phyloP scores from a whole-genome alignment of 1,284 basidiomycete species.

The Peniophora sp. region DNA sequence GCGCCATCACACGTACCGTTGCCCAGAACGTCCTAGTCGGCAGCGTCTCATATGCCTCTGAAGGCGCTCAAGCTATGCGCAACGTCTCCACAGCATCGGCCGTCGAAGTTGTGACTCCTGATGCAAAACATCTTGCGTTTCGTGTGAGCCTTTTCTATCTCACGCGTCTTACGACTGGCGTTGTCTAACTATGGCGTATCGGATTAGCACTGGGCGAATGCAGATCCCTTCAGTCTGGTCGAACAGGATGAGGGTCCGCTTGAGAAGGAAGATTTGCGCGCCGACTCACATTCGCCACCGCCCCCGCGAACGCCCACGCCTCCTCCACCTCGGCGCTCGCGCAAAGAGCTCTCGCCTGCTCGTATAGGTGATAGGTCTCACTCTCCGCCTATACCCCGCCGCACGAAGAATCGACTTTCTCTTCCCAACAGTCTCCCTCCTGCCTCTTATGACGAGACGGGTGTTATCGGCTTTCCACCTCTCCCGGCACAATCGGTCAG shows the following conservation, averaged over 20 bases:
- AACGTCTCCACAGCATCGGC: slow-evolving; percentile 74
- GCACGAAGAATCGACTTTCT: background rate
- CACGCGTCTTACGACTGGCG: too few species aligned
- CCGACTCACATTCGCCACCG: too few species aligned
- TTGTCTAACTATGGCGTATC: too few species aligned
- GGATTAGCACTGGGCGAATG: background rate
- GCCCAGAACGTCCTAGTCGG: slow-evolving; percentile 68
- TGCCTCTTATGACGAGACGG: slow-evolving; percentile 8
- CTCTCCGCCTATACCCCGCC: background rate
- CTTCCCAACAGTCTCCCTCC: background rate
- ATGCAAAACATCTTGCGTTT: slow-evolving; percentile 59
- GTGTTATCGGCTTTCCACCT: slow-evolving; percentile 41
- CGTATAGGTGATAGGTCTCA: background rate
- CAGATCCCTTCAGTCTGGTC: background rate
- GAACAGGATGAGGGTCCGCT: too few species aligned
- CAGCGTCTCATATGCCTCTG: slow-evolving; percentile 64
- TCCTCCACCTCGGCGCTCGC: background rate
- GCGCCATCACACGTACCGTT: slow-evolving; percentile 37
- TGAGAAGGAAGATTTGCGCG: too few species aligned
- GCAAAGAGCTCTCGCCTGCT: background rate
- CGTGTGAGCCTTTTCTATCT: slow-evolving; percentile 17
- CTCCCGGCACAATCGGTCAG: slow-evolving; percentile 58
- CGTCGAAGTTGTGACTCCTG: slow-evolving; percentile 61
- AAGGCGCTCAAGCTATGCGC: slow-evolving; percentile 63
- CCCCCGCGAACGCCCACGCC: background rate